phyloP scores from a whole-genome alignment of 225 moss, liverwort and hornwort species.

The Bryoerythrophyllum caledonicum region DNA sequence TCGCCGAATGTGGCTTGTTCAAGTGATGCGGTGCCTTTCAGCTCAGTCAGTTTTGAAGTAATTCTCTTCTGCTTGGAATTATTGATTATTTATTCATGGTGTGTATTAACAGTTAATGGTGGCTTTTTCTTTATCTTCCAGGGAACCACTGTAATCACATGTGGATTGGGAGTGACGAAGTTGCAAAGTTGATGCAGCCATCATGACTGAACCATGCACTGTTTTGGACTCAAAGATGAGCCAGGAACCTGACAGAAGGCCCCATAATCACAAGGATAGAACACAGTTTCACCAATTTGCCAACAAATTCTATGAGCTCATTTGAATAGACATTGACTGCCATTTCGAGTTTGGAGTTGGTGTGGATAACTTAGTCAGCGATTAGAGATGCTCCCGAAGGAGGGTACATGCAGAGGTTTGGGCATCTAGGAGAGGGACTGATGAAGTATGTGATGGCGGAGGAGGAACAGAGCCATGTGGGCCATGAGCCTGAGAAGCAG shows the following conservation, averaged over 20 bases:
- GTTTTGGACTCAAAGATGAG: neutral
- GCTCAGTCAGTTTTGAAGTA: neutral
- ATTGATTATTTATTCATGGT: neutral
- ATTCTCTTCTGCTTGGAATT: neutral
- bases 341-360: slow-evolving; percentile 10
- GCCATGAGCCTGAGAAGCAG: slow-evolving; percentile 48
- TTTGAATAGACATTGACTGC: slow-evolving; percentile 5
- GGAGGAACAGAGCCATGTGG: slow-evolving; percentile 61
- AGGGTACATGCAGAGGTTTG: slow-evolving; percentile 10
- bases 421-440: slow-evolving; percentile 26
- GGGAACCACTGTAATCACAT: slow-evolving; percentile 10
- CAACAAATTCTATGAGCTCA: neutral
- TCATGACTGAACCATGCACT: slow-evolving; percentile 16
- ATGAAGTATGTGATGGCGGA: slow-evolving; percentile 99
- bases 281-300: too few relatives aligned
- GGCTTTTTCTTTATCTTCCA: slow-evolving; percentile 14
- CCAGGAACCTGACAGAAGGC: neutral
- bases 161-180: slow-evolving; percentile 6
- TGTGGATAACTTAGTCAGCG: neutral
- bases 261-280: too few relatives aligned
- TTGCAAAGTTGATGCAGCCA: slow-evolving; percentile 5
- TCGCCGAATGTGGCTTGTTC: neutral
- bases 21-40: slow-evolving; percentile 3
- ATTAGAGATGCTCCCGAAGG: slow-evolving; percentile 29
- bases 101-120: neutral